phyloP scores from a whole-genome alignment of 306 rosid genomes.

The Quillaja saponaria region DNA sequence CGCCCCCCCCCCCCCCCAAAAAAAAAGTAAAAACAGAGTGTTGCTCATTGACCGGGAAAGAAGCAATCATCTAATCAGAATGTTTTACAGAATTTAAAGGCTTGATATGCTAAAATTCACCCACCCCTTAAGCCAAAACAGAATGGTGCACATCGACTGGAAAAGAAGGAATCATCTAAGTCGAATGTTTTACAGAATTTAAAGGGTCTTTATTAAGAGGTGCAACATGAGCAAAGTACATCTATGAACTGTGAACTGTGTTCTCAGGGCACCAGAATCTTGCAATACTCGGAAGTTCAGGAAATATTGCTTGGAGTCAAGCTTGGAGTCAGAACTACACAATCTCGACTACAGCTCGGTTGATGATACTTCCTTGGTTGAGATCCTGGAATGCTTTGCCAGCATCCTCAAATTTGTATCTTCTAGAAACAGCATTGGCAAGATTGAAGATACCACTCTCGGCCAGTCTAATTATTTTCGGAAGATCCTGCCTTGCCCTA shows the following conservation, averaged over 20 bases:
- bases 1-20: too few relatives aligned
- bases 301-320: slow-evolving; percentile 20
- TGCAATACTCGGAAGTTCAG: slow-evolving; percentile 15
- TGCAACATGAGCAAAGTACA: slow-evolving; percentile 19
- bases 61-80: too few relatives aligned
- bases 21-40: too few relatives aligned
- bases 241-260: slow-evolving; percentile 29
- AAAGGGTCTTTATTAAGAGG: slow-evolving; percentile 9
- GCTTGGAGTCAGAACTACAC: slow-evolving; percentile 39
- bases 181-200: slow-evolving; percentile 21
- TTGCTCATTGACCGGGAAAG: too few relatives aligned
- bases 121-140: slow-evolving; percentile 10
- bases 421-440: slow-evolving; percentile 71
- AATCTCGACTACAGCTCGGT: slow-evolving; percentile 86
- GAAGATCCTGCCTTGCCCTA: slow-evolving; percentile 98
- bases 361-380: slow-evolving; percentile 62
- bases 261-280: slow-evolving; percentile 40
- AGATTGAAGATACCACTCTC: slow-evolving; percentile 84
- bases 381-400: slow-evolving; percentile 78
- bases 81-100: too few relatives aligned
- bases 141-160: not conserved
- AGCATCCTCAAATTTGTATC: slow-evolving; percentile 75
- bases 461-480: slow-evolving; percentile 79
- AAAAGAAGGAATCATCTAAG: too few relatives aligned
- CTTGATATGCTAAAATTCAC: slow-evolving; percentile 4